Base-by-base conservation (phyloP, 108 stramenopile species). In the Stephanodiscus triporus region DNA sequence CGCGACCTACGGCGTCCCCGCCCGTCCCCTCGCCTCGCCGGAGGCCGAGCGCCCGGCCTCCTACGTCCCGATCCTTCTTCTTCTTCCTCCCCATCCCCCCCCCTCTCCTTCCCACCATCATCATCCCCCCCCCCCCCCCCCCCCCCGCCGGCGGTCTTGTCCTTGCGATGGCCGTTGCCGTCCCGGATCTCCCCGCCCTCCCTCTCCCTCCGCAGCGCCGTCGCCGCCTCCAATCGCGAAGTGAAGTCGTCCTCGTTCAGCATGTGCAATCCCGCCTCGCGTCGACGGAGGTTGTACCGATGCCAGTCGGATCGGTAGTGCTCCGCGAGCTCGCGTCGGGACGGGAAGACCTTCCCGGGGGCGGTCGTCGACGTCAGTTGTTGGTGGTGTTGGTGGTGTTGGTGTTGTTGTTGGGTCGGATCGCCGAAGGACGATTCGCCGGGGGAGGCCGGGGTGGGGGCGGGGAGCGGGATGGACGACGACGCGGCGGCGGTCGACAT, bases 251-350 rank as follows among this genome's bases (percentile, higher is more conserved):
- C 29, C 63, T 94, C 86, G 43, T 78, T 73, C 48, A 96, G 49
- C 70, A 92, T 70, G 27, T 87, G 83, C 68, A 98, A 75, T 22
- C 82, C 87, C 10, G 91, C 91, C 53, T 96, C 91, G 49, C 96
- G 90, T 49, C 97, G 92, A 79, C 95, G 96, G 61, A 98, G 85
- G 82, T 99, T 99, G 87, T 97, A 97, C 62, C 90, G 85, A 82
- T 99, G 98, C 98, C 98, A 98, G 65, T 96, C 96, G 40, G 90
- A 90, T 73, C 92, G 95, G 90, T 96, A 96, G 63, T 96, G 95
- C 14, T 85, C 77, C 55, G 88, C 90, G 29, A 96, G 81, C 49
- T 91, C 92, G 24, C 61, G 24, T 13, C 95, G 90, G 13, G 89
- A 81, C 22, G 73, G 29, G 81, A 96, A 96, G 49, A 78, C 30